These are phyloP conservation scores for Amanita subjunquillea DNA, from an alignment of 768 basidiomycete species.

Conservation along the genomic window DNA sequence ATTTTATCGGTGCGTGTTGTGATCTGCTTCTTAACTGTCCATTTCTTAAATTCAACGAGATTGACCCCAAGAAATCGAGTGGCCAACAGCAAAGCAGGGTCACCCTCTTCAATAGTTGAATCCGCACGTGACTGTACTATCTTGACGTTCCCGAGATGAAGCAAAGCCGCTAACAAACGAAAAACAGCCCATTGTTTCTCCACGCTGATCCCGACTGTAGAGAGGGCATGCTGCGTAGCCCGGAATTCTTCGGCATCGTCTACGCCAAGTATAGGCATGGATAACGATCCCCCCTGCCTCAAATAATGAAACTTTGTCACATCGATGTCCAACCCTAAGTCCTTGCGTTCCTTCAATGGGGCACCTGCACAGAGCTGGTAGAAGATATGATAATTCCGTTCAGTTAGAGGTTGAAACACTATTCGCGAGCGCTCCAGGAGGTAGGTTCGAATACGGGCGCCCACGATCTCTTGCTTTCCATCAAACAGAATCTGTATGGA, in stretches of 20 bases:
- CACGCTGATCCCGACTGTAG: slow-evolving; percentile 94
- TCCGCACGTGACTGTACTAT: slow-evolving; percentile 76
- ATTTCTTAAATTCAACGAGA: slow-evolving; percentile 91
- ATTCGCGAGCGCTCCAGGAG: slow-evolving; percentile 94
- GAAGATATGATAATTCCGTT: slow-evolving; percentile 99
- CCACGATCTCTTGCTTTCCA: slow-evolving; percentile 91
- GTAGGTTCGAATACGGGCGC: slow-evolving; percentile 97
- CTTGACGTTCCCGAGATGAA: slow-evolving; percentile 98
- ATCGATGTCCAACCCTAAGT: slow-evolving; percentile 82
- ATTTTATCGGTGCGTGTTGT: slow-evolving; percentile 94
- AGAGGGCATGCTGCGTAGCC: slow-evolving; percentile 86
- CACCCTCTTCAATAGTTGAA: slow-evolving; percentile 74
- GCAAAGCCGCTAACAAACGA: slow-evolving; percentile 80
- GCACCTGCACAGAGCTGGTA: slow-evolving; percentile 98
- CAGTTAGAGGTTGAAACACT: slow-evolving; percentile 93
- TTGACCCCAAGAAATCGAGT: slow-evolving; percentile 88
- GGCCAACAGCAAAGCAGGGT: slow-evolving; percentile 68
- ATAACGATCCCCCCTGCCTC: slow-evolving; percentile 84
- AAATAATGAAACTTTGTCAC: slow-evolving; percentile 85
- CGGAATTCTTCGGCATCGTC: slow-evolving; percentile 97
- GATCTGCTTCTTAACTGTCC: slow-evolving; percentile 98
- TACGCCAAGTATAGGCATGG: slow-evolving; percentile 82
- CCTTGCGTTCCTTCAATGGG: slow-evolving; percentile 90
- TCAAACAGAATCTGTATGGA: slow-evolving; percentile 84
- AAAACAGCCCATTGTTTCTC: slow-evolving; percentile 99